These are phyloP conservation scores for Ustilago bromivora DNA, from an alignment of 1,284 basidiomycete genomes.

Conservation along the genomic window DNA sequence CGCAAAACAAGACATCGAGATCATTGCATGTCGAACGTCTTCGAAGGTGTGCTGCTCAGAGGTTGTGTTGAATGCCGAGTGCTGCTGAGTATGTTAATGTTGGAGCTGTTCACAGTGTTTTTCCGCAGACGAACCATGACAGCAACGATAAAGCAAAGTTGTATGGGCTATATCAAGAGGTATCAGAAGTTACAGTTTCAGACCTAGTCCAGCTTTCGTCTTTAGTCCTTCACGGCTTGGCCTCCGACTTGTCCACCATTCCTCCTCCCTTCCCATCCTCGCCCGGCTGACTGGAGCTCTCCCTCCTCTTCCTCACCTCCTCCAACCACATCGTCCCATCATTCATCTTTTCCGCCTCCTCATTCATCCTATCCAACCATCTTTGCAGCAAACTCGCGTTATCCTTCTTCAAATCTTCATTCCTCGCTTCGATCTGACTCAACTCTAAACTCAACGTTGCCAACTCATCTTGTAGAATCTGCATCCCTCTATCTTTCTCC, in stretches of 20 bases:
- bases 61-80: too few relatives aligned
- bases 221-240: background rate
- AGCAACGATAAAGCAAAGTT: too few relatives aligned
- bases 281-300: constrained; percentile 12
- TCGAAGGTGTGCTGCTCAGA: background rate
- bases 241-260: background rate
- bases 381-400: constrained; percentile 91
- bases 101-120: too few relatives aligned
- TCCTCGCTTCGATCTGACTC: constrained; percentile 86
- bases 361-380: constrained; percentile 76
- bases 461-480: constrained; percentile 86
- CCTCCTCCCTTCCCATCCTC: background rate
- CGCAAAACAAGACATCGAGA: background rate
- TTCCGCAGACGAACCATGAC: too few relatives aligned
- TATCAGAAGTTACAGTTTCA: background rate
- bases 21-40: background rate
- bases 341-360: constrained; percentile 94
- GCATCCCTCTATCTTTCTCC: constrained; percentile 83
- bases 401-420: constrained; percentile 85
- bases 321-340: constrained; percentile 71
- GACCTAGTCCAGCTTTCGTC: background rate
- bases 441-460: constrained; percentile 75
- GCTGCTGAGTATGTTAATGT: too few relatives aligned
- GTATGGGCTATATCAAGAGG: background rate
- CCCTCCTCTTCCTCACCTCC: constrained; percentile 43